Evolutionary conservation across 257 asterid genomes (phyloP), one percentile per base, ranked within the genome.

Genomic region (Echium plantagineum): DNA sequence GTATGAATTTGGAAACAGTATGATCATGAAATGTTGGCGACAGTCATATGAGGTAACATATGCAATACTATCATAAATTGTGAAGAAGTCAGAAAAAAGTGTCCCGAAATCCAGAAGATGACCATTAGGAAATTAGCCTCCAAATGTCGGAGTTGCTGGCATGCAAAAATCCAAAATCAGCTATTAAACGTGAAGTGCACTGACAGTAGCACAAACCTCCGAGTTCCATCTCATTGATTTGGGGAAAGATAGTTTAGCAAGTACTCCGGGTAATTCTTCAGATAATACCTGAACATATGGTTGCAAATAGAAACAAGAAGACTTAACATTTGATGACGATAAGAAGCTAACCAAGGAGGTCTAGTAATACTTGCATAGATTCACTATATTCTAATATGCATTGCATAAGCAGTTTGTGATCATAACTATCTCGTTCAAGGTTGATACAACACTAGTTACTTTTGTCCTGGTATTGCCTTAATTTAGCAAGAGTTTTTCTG

Each of bases 201-300:
- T 15, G 22, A 16, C 30, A 71, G 68, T 75, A 66, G 69, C 63
- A 68, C 77, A 55, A 63, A 91, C 98, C 93, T 91, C 95, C 47
- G 96, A 91, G 75, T 82, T 91, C 98, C 98, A 91, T 59, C 96
- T 77, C 98, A 91, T 91, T n/a, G 96, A 78, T 84, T 91, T 91
- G 0, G 94, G 84, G 71, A 88, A 88, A 71, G 93, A 79, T 69
- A 91, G 72, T 75, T 81, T 88, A 31, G 90, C 77, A 24, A 91
- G 83, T 69, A 72, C 57, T 21, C 69, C 71, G 55, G 96, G 98
- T 70, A 91, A 76, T 63, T 81, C 98, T 68, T 88, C 94, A 21
- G 90, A 79, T 69, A 91, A 72, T 67, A 91, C 98, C 96, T 91
- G 84, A 42, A 17, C 49, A 42, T 42, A 3, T 35, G n/a, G n/a